Evolutionary conservation across 305 asterid genomes (phyloP), one percentile per base, ranked within the genome.

Genomic region (Solanum aculeatissimum): DNA sequence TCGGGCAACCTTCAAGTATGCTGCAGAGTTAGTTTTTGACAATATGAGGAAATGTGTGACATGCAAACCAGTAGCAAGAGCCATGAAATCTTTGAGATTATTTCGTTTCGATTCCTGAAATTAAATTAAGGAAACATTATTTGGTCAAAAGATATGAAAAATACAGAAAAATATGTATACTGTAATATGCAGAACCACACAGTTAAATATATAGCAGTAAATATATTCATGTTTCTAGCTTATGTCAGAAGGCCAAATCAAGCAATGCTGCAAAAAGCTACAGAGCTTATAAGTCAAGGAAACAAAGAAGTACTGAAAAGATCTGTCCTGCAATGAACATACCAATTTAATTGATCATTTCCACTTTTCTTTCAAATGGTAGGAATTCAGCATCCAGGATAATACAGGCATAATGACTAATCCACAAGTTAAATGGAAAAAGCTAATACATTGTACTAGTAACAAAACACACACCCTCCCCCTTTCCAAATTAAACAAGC

Each of bases 1-100:
- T 83, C 93, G 86, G 57, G 93, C 95, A 74, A 96, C 98, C 88
- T 95, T 93, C 93, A 96, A 85, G 88, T 90, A 91, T 9, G 98
- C 98, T 1, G 97, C 90, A 43, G 93, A 68, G 11, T 89, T 92
- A 23, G 97, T 91, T 91, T 97, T 97, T 11, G 97, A 96, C 80
- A 97, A 57, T 19, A 95, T 94, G 84, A 96, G 96, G 85, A 93
- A 96, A 89, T 95, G 99, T 10, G 98, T 95, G 69, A 97, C 98
- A 6, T 96, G 97, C 99, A 95, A 93, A 16, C 95, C 95, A 78
- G 97, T 97, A 35, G 98, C 92, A 86, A 97, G 96, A 81, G 92
- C 94, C 90, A 93, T 74, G 90, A 93, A 96, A 80, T 96, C 98
- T 38, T 86, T 93, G 83, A 96, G 92, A 86, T 91, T 95, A 90